phyloP scores from a whole-genome alignment of 331 rosid species.

The Rosa hybrid region DNA sequence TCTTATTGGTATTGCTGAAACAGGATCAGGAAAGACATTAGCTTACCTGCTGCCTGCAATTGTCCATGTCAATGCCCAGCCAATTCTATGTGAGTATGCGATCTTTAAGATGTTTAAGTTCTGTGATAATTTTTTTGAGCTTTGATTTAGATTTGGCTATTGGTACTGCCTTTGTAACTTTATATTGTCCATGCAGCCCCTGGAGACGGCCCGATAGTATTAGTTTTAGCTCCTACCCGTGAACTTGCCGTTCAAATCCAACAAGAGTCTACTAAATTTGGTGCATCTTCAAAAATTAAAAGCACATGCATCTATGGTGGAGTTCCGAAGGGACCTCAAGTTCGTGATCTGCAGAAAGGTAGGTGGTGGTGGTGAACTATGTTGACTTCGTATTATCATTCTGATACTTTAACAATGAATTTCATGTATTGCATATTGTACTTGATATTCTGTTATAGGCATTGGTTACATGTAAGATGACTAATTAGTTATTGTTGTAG shows the following conservation, averaged over 20 bases:
- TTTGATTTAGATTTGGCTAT: slow-evolving; percentile 7
- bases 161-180: not conserved
- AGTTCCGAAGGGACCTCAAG: slow-evolving; percentile 95
- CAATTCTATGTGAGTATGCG: slow-evolving; percentile 63
- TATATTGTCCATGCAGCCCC: slow-evolving; percentile 52
- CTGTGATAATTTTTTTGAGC: not conserved
- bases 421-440: not conserved
- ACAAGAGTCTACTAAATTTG: slow-evolving; percentile 81
- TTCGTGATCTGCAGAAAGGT: slow-evolving; percentile 94
- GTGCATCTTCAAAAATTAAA: slow-evolving; percentile 85
- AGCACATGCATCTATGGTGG: slow-evolving; percentile 88
- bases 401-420: not conserved
- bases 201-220: slow-evolving; percentile 91
- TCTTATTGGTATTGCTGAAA: slow-evolving; percentile 97
- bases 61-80: slow-evolving; percentile 97
- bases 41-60: slow-evolving; percentile 97
- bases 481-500: not conserved
- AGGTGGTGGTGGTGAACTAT: slow-evolving; percentile 32
- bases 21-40: slow-evolving; percentile 98
- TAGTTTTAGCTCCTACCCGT: slow-evolving; percentile 88
- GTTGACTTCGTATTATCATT: not conserved
- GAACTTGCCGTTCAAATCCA: slow-evolving; percentile 93
- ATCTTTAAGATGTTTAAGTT: slow-evolving; percentile 8
- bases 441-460: not conserved
- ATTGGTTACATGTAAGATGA: not conserved